Base-by-base conservation (phyloP, 148 eudicot genomes). In the Diospyros kaki region DNA sequence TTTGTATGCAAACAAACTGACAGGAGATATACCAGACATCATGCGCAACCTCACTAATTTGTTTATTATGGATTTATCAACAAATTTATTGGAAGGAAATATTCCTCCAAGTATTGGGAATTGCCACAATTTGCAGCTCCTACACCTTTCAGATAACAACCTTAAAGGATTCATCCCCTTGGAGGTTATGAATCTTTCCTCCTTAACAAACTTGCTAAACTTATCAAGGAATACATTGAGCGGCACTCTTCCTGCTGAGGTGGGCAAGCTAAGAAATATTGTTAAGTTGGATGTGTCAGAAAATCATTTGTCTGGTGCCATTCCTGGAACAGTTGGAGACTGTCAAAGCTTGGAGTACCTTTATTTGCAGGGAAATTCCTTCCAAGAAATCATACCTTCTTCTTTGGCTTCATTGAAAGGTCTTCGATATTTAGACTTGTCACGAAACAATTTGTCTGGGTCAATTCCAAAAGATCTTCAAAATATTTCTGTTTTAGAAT, bases 21-120 rank as follows among this genome's bases (percentile, higher is more conserved):
- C 83, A 28, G 83, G 80, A 51, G 43, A 66, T 58, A 76, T 81
- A 15, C 83, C 83, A 10, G 67, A 62, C 4, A 72, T 80, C 53
- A 71, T 81, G 1, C 71, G 77, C 28, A 76, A 73, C 58, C 73
- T 81, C 43, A 53, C 66, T 12, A 11, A 9, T 4, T 66, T 81
- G 66, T 72, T 58, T 62, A 77, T 72, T 17, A 66, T 81, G 69
- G 18, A 50, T 56, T 61, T 81, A 66, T 48, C 18, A 11, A 7
- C 13, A 42, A 81, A 81, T 66, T 38, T 45, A 45, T 66, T 81
- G 9, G 72, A 17, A 6, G 80, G 83, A 13, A 42, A 51, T 5
- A 72, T 81, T 12, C 80, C 83, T 55, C 40, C 83, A 61, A 72
- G 73, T 59, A 50, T 81, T 41, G 76, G 71, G 58, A 76, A 76